These are phyloP conservation scores for Populus tremula DNA, from an alignment of 345 rosid genomes.

Conservation along the genomic window DNA sequence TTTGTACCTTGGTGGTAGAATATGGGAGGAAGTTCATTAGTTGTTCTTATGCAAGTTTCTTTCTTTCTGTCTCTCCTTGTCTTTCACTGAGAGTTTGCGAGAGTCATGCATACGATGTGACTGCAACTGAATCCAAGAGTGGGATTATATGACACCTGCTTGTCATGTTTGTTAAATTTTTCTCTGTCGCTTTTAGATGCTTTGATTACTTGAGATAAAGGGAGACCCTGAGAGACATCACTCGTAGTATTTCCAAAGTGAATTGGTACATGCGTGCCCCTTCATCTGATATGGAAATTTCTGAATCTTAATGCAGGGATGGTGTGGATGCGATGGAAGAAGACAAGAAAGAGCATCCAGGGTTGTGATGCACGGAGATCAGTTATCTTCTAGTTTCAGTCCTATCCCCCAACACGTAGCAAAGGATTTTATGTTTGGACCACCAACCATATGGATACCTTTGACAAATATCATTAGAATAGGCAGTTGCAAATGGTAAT, in stretches of 20 bases:
- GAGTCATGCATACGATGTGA: background rate
- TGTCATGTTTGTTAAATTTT: background rate
- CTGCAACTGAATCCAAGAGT: background rate
- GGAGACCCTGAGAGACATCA: background rate
- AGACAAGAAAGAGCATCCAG: constrained; percentile 31
- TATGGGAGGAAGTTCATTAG: background rate
- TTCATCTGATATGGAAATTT: background rate
- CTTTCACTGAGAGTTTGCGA: background rate
- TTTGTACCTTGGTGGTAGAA: background rate
- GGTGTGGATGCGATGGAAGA: constrained; percentile 47
- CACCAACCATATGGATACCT: constrained; percentile 10
- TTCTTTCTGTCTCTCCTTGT: background rate
- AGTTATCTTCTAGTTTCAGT: background rate
- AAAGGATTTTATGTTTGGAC: background rate
- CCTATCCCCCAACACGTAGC: background rate
- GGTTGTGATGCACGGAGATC: constrained; percentile 22
- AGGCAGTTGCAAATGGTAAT: constrained; percentile 4
- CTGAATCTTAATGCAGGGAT: constrained; percentile 27
- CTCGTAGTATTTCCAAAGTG: background rate
- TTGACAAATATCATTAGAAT: constrained; percentile 18
- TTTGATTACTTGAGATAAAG: background rate
- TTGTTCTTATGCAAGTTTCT: background rate
- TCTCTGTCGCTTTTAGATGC: background rate
- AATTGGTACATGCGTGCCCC: background rate
- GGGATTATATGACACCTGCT: background rate